Base-by-base conservation (phyloP, 331 rosid genomes). In the Cucumis variabilis region DNA sequence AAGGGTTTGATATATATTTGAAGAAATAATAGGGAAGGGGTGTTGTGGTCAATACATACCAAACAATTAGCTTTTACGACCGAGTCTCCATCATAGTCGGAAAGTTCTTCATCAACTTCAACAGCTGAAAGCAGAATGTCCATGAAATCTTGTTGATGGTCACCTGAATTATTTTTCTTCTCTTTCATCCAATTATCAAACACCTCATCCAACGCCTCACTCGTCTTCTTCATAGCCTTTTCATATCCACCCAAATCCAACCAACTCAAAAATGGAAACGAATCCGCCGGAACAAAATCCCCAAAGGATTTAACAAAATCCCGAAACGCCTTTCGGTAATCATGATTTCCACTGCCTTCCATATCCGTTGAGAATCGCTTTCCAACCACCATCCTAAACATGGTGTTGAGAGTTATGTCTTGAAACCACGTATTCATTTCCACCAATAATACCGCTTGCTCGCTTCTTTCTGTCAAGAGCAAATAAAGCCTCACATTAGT, bases 341-440 rank as follows among this genome's bases (percentile, higher is more conserved):
- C n/a, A 5, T 4, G 28, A 5, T 21, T 21, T 2, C 80, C 58
- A 20, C 17, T 44, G 53, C 55, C 55, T 13, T 74, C 51, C 6
- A 74, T 41, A 74, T 11, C 55, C 21, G 17, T 20, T 13, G 50
- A 85, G 27, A 89, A 94, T 11, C 91, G 91, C 68, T 93, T 92
- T 55, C 96, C 96, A 0, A 90, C 93, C 80, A 94, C 98, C 93
- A 94, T 93, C 83, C 94, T 90, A 51, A 92, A 92, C 70, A 91
- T 93, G 46, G 91, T 88, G 66, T 94, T 93, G 3, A 93, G 88
- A 20, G 90, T 90, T 85, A 93, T 27, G 46, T 94, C 93, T 68
- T 80, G 91, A 0, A 93, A 73, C 98, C 98, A 93, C 0, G 78
- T 84, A 13, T 84, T 92, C 25, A 94, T 65, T 4, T 93, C 92